Conservation (phyloP, 257 asterid genomes). For the Forsythia viridissima region DNA sequence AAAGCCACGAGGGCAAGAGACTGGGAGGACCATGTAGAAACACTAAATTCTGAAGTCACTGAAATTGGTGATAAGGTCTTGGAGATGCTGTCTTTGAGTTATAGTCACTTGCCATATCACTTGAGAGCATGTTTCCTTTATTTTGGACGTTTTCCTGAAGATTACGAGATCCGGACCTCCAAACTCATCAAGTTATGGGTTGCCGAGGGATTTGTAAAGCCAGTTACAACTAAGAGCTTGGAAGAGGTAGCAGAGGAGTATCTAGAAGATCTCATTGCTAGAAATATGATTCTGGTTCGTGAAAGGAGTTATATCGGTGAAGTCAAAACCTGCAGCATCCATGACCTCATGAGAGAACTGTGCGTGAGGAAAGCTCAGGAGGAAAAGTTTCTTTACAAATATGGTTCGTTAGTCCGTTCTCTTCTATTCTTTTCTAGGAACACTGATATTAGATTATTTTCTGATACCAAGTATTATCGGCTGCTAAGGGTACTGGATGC, state of each 20-base stretch:
- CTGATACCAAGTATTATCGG: too few relatives aligned
- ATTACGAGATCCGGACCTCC: neutral
- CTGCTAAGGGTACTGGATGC: slow-evolving; percentile 24
- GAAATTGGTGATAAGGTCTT: neutral
- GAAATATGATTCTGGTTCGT: slow-evolving; percentile 4
- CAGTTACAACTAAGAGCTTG: neutral
- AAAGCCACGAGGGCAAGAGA: neutral
- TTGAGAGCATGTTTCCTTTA: slow-evolving; percentile 18
- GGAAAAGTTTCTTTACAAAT: slow-evolving; percentile 21
- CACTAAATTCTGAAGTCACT: neutral
- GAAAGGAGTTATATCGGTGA: neutral
- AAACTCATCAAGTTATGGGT: slow-evolving; percentile 14
- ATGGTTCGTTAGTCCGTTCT: neutral
- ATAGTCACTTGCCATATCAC: slow-evolving; percentile 2
- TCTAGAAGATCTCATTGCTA: slow-evolving; percentile 5
- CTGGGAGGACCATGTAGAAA: too few relatives aligned
- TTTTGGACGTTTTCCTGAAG: slow-evolving; percentile 13
- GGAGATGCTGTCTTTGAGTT: slow-evolving; percentile 9
- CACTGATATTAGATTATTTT: too few relatives aligned
- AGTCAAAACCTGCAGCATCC: slow-evolving; percentile 5
- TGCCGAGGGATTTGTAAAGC: slow-evolving; percentile 13
- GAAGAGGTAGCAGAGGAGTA: slow-evolving; percentile 10
- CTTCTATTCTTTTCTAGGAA: neutral
- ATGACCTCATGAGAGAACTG: slow-evolving; percentile 12
- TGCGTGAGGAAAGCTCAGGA: slow-evolving; percentile 28